Evolutionary conservation across 106 monocot genomes (phyloP).

Genomic region (Phalaenopsis equestris): DNA sequence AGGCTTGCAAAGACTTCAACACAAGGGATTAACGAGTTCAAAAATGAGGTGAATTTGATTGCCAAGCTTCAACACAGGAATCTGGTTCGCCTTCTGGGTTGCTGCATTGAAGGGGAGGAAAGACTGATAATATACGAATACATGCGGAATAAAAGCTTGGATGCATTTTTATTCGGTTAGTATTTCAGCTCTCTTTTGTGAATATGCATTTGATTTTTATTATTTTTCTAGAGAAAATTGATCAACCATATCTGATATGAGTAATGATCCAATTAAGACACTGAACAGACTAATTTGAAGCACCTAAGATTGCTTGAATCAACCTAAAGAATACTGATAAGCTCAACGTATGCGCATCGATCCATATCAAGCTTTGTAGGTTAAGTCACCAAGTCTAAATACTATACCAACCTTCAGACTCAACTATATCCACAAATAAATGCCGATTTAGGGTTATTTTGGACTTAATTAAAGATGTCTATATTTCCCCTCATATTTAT

Average conservation of each 20-base stretch:
- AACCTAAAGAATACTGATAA: too few relatives aligned
- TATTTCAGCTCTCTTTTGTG: neutral
- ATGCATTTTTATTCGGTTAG: slow-evolving; percentile 29
- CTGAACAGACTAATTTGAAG: too few relatives aligned
- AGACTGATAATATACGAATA: slow-evolving; percentile 32
- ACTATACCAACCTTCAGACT: too few relatives aligned
- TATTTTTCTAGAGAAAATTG: too few relatives aligned
- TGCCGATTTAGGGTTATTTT: too few relatives aligned
- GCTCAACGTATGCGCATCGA: neutral
- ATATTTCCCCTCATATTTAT: too few relatives aligned
- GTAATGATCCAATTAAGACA: too few relatives aligned
- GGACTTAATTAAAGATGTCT: too few relatives aligned
- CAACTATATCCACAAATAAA: too few relatives aligned
- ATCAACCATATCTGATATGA: too few relatives aligned
- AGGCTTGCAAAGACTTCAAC: slow-evolving; percentile 16
- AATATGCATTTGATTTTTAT: neutral
- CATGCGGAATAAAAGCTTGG: slow-evolving; percentile 33
- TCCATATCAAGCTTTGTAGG: neutral
- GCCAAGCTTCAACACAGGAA: slow-evolving; percentile 34
- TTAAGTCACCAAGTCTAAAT: too few relatives aligned
- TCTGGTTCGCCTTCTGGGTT: slow-evolving; percentile 28
- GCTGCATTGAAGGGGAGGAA: slow-evolving; percentile 26
- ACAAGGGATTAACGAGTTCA: slow-evolving; percentile 33
- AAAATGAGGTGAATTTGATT: slow-evolving; percentile 13
- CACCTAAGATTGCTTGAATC: too few relatives aligned